Conservation (phyloP, 176 grass and related monocot genomes). For the Hsuehochloa calcarea region DNA sequence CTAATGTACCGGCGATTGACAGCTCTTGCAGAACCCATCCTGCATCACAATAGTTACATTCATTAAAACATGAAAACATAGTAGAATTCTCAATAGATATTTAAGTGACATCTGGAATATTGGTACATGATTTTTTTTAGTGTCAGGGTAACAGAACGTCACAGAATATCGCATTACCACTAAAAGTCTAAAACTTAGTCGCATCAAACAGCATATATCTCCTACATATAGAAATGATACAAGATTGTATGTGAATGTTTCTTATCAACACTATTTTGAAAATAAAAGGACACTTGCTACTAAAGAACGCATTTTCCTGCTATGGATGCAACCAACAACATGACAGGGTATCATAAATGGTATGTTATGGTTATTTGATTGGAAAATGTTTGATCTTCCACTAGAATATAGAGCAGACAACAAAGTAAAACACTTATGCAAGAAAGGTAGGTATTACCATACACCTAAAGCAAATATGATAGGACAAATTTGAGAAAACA, state of each 20-base stretch:
- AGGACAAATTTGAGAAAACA: neutral
- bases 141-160: neutral
- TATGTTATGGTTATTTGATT: neutral
- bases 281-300: neutral
- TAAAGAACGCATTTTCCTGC: neutral
- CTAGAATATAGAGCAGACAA: constrained; percentile 7
- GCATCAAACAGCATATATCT: neutral
- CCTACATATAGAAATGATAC: constrained; percentile 4
- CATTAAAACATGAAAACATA: constrained; percentile 24
- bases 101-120: neutral
- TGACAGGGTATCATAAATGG: neutral
- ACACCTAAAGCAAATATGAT: neutral
- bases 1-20: constrained; percentile 95
- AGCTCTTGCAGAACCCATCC: constrained; percentile 93
- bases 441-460: constrained; percentile 23
- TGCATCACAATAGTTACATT: constrained; percentile 29
- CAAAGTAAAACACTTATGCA: neutral
- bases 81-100: neutral
- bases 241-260: neutral
- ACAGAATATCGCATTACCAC: neutral
- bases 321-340: neutral
- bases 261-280: neutral
- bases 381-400: neutral
- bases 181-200: neutral
- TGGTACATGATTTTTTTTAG: neutral